These are phyloP conservation scores for Podaxis sp. DNA, from an alignment of 768 basidiomycete genomes.

Conservation along the genomic window DNA sequence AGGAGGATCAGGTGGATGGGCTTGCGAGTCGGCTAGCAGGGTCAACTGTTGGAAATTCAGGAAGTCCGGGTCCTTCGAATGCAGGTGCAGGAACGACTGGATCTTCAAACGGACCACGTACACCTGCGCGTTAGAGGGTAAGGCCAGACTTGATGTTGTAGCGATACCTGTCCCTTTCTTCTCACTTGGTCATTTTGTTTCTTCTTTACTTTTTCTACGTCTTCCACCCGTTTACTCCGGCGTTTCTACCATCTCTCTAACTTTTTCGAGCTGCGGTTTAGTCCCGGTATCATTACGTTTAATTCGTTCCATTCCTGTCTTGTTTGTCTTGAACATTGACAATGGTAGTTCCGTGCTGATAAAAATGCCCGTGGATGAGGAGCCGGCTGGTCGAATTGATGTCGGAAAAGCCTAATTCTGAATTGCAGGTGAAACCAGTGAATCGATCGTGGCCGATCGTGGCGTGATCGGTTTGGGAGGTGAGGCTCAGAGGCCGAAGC, in stretches of 20 bases:
- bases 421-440: not conserved
- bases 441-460: not conserved
- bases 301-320: not conserved
- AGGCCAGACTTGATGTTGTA: not conserved
- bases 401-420: not conserved
- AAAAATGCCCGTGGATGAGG: not conserved
- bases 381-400: not conserved
- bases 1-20: constrained; percentile 39
- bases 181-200: not conserved
- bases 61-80: not conserved
- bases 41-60: constrained; percentile 25
- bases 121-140: not conserved
- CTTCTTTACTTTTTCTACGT: not conserved
- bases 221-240: not conserved
- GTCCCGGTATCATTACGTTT: constrained; percentile 9
- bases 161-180: constrained; percentile 1
- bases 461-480: too few relatives aligned
- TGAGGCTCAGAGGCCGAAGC: not conserved
- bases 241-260: not conserved
- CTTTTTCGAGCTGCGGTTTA: not conserved
- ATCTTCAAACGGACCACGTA: not conserved
- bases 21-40: constrained; percentile 36
- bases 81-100: constrained; percentile 1
- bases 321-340: not conserved
- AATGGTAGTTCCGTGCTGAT: constrained; percentile 2